phyloP scores from a whole-genome alignment of 139 green algal genomes.

The Zygnema cylindricum region DNA sequence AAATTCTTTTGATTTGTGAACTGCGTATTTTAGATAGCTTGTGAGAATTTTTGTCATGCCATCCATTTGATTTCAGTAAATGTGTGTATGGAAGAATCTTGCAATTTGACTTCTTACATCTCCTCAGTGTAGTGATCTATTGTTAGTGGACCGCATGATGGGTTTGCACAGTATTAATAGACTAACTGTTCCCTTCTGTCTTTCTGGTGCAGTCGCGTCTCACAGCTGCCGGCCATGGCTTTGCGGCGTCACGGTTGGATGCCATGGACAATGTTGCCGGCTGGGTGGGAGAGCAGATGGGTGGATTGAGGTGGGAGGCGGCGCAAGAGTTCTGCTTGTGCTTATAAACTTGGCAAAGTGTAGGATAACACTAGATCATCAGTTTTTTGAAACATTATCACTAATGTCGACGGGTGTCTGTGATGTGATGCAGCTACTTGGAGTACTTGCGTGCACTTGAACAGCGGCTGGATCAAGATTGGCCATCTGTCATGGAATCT shows the following conservation, averaged over 20 bases:
- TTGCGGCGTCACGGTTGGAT: slow-evolving; percentile 82
- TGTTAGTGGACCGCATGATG: too few relatives aligned
- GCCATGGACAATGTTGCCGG: slow-evolving; percentile 86
- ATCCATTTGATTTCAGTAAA: too few relatives aligned
- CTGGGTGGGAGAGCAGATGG: slow-evolving; percentile 86
- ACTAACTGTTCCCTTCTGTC: too few relatives aligned
- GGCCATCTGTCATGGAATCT: slow-evolving; percentile 76
- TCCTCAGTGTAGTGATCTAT: too few relatives aligned
- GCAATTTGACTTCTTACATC: too few relatives aligned
- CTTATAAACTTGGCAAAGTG: too few relatives aligned
- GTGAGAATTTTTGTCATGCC: not conserved
- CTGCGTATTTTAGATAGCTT: too few relatives aligned
- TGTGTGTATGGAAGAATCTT: too few relatives aligned
- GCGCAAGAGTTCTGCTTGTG: not conserved
- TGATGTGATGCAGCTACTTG: slow-evolving; percentile 82
- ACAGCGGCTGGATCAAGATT: slow-evolving; percentile 87
- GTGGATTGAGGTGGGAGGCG: slow-evolving; percentile 74
- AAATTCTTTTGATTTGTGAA: too few relatives aligned
- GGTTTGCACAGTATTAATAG: too few relatives aligned
- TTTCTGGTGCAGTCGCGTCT: slow-evolving; percentile 60
- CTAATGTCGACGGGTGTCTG: not conserved
- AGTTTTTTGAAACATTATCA: not conserved
- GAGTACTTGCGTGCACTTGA: slow-evolving; percentile 85
- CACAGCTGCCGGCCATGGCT: slow-evolving; percentile 81
- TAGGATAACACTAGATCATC: not conserved